phyloP scores from a whole-genome alignment of 352 stramenopile species.

The Globisporangium paddicum region DNA sequence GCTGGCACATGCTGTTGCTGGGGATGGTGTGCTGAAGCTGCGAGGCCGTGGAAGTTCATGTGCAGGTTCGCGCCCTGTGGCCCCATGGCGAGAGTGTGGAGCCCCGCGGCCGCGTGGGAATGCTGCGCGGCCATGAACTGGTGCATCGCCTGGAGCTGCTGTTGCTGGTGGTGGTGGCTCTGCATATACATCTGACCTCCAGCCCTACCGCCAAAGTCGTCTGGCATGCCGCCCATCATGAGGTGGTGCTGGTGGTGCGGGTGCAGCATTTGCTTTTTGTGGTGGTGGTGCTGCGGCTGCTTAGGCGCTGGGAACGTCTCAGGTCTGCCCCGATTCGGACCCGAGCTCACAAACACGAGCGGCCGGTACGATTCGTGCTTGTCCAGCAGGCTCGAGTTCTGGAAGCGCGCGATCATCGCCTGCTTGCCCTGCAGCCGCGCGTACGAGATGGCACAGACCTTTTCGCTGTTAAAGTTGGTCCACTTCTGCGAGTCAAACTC shows the following conservation, averaged over 20 bases:
- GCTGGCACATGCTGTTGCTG: conserved; percentile 10
- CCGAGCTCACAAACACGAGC: conserved; percentile 87
- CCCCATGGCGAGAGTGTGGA: neutral
- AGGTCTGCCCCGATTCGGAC: conserved; percentile 52
- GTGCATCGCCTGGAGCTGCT: conserved; percentile 17
- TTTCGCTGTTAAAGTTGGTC: conserved; percentile 99
- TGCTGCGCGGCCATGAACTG: conserved; percentile 11
- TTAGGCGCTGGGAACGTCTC: conserved; percentile 72
- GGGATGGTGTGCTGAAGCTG: neutral
- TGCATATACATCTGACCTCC: conserved; percentile 10
- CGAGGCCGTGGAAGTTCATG: neutral
- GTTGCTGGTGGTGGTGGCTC: conserved; percentile 12
- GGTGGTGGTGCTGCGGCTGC: conserved; percentile 28
- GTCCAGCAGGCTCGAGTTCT: conserved; percentile 96
- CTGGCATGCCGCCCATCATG: conserved; percentile 12
- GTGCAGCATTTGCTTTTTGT: conserved; percentile 27
- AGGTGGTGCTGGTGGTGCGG: conserved; percentile 17
- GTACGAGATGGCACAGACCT: conserved; percentile 98
- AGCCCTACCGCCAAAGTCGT: neutral
- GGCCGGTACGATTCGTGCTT: conserved; percentile 92
- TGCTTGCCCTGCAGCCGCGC: conserved; percentile 96
- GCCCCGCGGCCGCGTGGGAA: neutral
- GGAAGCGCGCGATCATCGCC: conserved; percentile 98
- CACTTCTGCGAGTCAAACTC: conserved; percentile 89
- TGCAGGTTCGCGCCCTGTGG: conserved; percentile 5